phyloP scores from a whole-genome alignment of 306 rosid genomes.

The Cicer chorassanicum region DNA sequence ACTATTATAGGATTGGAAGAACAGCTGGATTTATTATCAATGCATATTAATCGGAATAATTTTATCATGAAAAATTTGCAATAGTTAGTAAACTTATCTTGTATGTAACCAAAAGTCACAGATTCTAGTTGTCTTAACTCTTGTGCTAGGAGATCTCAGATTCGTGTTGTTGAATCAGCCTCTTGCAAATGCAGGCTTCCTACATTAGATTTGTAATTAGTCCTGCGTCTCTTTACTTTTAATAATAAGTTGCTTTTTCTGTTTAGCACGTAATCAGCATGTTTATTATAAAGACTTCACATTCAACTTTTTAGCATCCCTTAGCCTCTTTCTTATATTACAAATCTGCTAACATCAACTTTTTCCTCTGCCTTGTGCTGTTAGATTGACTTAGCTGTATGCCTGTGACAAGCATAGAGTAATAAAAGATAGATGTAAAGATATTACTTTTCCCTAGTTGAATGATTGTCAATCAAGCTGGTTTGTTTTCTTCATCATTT shows the following conservation, averaged over 20 bases:
- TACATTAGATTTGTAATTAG: not conserved
- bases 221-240: not conserved
- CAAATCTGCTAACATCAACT: conserved; percentile 2
- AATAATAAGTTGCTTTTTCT: not conserved
- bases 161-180: not conserved
- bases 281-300: not conserved
- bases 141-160: not conserved
- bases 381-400: conserved; percentile 3
- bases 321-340: not conserved
- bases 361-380: not conserved
- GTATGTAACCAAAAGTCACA: not conserved
- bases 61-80: conserved; percentile 13
- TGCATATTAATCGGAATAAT: not conserved
- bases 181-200: conserved; percentile 17
- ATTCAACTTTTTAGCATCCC: conserved; percentile 3
- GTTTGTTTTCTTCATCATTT: not conserved
- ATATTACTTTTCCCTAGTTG: conserved; percentile 9
- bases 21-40: not conserved
- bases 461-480: not conserved
- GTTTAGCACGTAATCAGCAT: not conserved
- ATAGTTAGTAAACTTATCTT: not conserved
- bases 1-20: not conserved
- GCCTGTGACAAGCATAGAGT: not conserved
- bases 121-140: not conserved
- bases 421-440: conserved; percentile 2